Base-by-base conservation (phyloP, 2,329 filamentous ascomycete species). In the Aspergillus aculeatinus region DNA sequence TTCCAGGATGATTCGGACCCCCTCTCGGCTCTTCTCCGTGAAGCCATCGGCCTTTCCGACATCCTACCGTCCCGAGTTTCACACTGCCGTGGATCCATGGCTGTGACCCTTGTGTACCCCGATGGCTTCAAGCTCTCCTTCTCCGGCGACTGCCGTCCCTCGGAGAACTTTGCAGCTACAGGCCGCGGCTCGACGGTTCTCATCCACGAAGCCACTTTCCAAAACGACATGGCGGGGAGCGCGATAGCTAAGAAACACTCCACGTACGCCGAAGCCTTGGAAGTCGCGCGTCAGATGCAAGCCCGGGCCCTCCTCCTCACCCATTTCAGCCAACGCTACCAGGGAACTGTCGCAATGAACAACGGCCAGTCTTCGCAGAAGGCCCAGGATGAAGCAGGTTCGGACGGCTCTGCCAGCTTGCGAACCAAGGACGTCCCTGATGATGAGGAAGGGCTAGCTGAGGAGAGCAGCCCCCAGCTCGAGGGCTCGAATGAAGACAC, bases 161-260 rank as follows among this genome's bases (percentile, higher is more conserved):
- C 86, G 4, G 69, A 78, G 2, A 72, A 78, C 0, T 97, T 99
- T 71, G 85, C 87, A 0, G 67, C 76, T 12, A 89, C 94, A 54
- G 96, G 91, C 50, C 79, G 80, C 50, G 87, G 87, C 63, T 88
- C 89, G 2, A 96, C 94, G 14, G 83, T 99, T 6, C 85, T 97
- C 5, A 86, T 99, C 58, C 95, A 99, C 79, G 95, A 99, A 82
- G 93, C 92, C 63, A 99, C 95, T 0, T 98, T 99, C 72, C 91
- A 95, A 67, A 91, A 96, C 72, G 91, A 95, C 68, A 85, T 96
- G 67, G 69, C 76, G 44, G 85, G 83, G 16, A 93, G 97, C 69
- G 95, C 95, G 4, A 72, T 83, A 29, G 90, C 89, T 55, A 99
- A 99, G 85, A 92, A 89, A 71, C 95, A 99, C 79, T 91, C 85